These are phyloP conservation scores for Tylopilus balloui DNA, from an alignment of 768 basidiomycete genomes.

Conservation along the genomic window DNA sequence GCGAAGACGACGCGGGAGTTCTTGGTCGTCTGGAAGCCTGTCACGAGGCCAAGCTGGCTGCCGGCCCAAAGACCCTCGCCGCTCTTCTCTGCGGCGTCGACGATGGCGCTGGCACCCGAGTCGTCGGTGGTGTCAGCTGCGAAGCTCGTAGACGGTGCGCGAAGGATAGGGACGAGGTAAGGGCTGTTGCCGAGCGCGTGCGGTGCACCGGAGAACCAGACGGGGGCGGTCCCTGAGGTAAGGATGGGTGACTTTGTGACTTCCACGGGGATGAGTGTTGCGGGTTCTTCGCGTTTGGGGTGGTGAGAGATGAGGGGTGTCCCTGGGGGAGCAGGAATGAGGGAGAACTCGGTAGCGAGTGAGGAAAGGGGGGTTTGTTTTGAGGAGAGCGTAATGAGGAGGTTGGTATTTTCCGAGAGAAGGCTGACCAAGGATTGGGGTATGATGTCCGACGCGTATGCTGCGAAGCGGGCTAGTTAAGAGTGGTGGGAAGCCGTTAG, in stretches of 20 bases:
- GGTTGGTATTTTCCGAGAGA: constrained; percentile 67
- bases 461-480: constrained; percentile 34
- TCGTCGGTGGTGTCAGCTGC: constrained; percentile 62
- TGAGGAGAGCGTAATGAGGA: constrained; percentile 77
- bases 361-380: constrained; percentile 70
- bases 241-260: constrained; percentile 44
- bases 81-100: constrained; percentile 67
- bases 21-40: constrained; percentile 81
- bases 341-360: constrained; percentile 86
- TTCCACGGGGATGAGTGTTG: constrained; percentile 62
- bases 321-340: constrained; percentile 81
- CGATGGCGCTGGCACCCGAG: constrained; percentile 54
- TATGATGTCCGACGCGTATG: constrained; percentile 67
- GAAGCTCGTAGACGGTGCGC: constrained; percentile 72
- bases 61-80: constrained; percentile 86
- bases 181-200: constrained; percentile 69
- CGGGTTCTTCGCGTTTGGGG: constrained; percentile 61
- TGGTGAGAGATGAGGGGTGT: constrained; percentile 85
- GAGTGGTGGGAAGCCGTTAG: too few relatives aligned
- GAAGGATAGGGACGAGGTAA: constrained; percentile 74
- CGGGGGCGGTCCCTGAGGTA: constrained; percentile 45
- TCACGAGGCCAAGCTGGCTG: constrained; percentile 67
- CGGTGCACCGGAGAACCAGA: constrained; percentile 75
- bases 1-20: constrained; percentile 78
- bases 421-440: constrained; percentile 77